phyloP scores from a whole-genome alignment of 805 yeast species.

The Ogataea angusta region DNA sequence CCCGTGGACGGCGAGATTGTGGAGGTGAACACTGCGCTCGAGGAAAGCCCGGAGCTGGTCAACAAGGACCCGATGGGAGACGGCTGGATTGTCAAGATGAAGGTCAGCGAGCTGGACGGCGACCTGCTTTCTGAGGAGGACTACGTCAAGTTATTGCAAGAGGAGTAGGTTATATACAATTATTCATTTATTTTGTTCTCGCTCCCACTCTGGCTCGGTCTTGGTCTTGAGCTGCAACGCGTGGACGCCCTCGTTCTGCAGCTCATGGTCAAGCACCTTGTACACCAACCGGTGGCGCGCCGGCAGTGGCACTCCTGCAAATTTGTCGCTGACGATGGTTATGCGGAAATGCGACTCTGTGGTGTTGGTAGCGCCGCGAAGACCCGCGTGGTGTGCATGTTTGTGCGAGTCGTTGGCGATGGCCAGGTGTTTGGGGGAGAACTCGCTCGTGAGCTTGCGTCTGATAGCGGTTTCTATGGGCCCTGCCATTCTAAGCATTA shows the following conservation, averaged over 20 bases:
- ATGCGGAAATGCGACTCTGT: constrained; percentile 82
- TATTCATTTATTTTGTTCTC: constrained; percentile 8
- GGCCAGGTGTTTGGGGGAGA: constrained; percentile 39
- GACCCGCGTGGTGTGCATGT: constrained; percentile 84
- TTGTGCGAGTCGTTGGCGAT: constrained; percentile 80
- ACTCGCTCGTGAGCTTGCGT: constrained; percentile 41
- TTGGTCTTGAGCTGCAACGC: constrained; percentile 84
- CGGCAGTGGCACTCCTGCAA: constrained; percentile 63
- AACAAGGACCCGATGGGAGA: constrained; percentile 90
- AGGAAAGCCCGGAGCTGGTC: constrained; percentile 69
- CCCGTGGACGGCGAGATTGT: constrained; percentile 78
- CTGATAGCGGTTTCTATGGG: constrained; percentile 47
- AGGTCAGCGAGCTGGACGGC: constrained; percentile 41
- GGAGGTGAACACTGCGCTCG: constrained; percentile 67
- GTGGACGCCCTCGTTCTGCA: constrained; percentile 71
- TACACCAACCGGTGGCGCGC: constrained; percentile 77
- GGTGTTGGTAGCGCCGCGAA: constrained; percentile 66
- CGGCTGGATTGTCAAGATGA: constrained; percentile 87
- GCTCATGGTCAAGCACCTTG: constrained; percentile 64
- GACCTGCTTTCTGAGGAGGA: constrained; percentile 52
- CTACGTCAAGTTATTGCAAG: constrained; percentile 57
- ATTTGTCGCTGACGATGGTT: constrained; percentile 65
- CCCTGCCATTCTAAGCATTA: constrained; percentile 11
- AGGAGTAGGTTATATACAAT: constrained; percentile 35
- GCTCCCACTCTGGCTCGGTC: constrained; percentile 57